A percentile compares a stretch with the other conserved stretches of the same genome.
Conservation (phyloP, 257 asterid genomes). For the Plectranthus barbatus region DNA sequence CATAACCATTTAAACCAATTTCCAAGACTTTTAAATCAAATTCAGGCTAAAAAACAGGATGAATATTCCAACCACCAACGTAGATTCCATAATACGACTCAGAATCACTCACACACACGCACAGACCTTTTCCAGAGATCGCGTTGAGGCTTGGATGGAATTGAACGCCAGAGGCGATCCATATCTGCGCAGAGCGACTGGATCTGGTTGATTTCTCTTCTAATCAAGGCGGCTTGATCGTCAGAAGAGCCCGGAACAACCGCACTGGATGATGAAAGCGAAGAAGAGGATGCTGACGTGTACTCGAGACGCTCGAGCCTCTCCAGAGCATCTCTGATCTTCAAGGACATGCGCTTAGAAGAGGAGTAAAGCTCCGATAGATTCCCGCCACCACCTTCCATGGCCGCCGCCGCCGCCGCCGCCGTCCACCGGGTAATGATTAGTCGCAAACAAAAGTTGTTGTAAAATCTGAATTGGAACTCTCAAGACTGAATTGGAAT, state of each 20-base stretch:
- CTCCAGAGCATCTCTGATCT: slow-evolving; percentile 75
- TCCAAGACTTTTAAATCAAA: not conserved
- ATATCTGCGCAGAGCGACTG: slow-evolving; percentile 63
- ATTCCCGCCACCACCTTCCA: slow-evolving; percentile 42
- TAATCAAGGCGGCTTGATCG: slow-evolving; percentile 36
- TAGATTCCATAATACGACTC: not conserved
- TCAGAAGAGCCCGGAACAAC: slow-evolving; percentile 35
- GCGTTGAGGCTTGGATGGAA: slow-evolving; percentile 72
- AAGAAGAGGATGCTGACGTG: slow-evolving; percentile 43
- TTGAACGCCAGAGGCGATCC: slow-evolving; percentile 95
- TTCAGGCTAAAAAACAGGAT: not conserved
- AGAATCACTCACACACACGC: not conserved
- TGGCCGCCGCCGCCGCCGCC: slow-evolving; percentile 7
- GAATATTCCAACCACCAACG: not conserved
- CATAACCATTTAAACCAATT: not conserved
- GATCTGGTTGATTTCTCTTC: slow-evolving; percentile 60
- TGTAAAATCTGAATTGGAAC: too few species aligned
- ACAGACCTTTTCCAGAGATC: slow-evolving; percentile 85
- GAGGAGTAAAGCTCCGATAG: slow-evolving; percentile 66
- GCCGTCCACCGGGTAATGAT: too few species aligned
- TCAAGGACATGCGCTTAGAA: slow-evolving; percentile 56
- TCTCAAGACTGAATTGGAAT: not conserved
- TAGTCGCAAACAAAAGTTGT: too few species aligned
- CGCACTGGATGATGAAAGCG: slow-evolving; percentile 35
- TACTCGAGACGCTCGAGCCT: slow-evolving; percentile 72